Base-by-base conservation (phyloP, 1,139 yeast species). In the Yamadazyma diospyri region DNA sequence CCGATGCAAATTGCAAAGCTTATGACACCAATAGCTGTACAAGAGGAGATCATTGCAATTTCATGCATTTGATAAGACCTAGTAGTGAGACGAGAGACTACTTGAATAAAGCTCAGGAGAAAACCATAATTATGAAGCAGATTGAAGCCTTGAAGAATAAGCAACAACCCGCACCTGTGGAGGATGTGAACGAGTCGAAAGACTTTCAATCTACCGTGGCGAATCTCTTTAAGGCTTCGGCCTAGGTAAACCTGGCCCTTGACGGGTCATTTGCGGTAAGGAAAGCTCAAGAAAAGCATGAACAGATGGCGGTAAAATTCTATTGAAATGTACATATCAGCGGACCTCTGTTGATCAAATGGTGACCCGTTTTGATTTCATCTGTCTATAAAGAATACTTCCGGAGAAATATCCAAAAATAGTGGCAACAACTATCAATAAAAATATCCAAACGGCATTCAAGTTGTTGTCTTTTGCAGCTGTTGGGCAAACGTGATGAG, bases 401-500 rank as follows among this genome's bases (percentile, higher is more conserved):
- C 81, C 83, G 16, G 77, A 67, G 34, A 70, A 67, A 43, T 69
- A 76, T 6, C 78, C 83, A 15, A 65, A 61, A 14, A 72, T 50
- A 0, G 81, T 79, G 12, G 80, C 75, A 31, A 70, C 48, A 22
- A 76, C 50, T 29, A 78, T 78, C 32, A 76, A 54, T 14, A 76
- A 43, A 41, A 77, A 76, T 27, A 78, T 76, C 80, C 81, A 76
- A 29, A 76, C 64, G 4, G 76, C 76, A 2, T 79, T 80, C 41
- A 69, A 52, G 38, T 76, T 72, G 43, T 75, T 76, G 4, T 66
- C 72, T 58, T 70, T 51, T 37, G 81, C 77, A 8, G 86, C 80
- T 0, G 89, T 81, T 0, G 95, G 88, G 57, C 97, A 88, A 0
- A 95, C 96, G 54, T 82, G 85, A 32, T 85, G 80, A 4, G 95